Evolutionary conservation across 768 basidiomycete genomes (phyloP), one percentile per base, ranked within the genome.

Genomic region (Termitomyces sp.): DNA sequence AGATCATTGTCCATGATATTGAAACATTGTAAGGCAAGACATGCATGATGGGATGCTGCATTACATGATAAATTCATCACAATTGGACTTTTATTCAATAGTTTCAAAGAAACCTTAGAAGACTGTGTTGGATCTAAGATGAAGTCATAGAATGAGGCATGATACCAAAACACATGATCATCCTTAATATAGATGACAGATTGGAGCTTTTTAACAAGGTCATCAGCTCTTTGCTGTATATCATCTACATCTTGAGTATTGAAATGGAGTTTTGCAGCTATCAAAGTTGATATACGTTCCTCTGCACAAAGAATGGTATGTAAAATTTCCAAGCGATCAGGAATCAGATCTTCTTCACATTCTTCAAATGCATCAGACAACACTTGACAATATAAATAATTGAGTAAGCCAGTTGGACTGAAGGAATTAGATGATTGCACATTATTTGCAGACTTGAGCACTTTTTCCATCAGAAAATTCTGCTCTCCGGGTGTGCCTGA

Each of bases 131-230:
- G 23, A 23, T 23, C 23, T 23, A 23, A 2, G 23, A 23, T 23
- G 23, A 23, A 23, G 23, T 23, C 23, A 23, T 23, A 2, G 23
- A 23, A 23, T 23, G 23, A 23, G 2, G 23, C 23, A 23, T 23
- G 23, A 53, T 51, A 26, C 48, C 30, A 50, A n/a, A 33, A 50
- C 5, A 50, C 9, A n/a, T 1, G 6, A 12, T 5, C 10, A 32
- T 65, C 57, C 61, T 69, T 55, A 14, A 28, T 49, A 20, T 67
- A 67, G 7, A 70, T 61, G 13, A 68, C 62, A n/a, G 67, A 58
- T 47, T 69, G 59, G 20, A 66, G 65, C 6, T 58, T 44, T 5
- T 32, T 10, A 33, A 66, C 35, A 49, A 68, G 47, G 28, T 54
- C 9, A 7, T 16, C 41, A n/a, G 50, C 59, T 44, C 26, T n/a